Evolutionary conservation across 2,329 filamentous ascomycete species (phyloP).

Genomic region (Alternaria sp.): DNA sequence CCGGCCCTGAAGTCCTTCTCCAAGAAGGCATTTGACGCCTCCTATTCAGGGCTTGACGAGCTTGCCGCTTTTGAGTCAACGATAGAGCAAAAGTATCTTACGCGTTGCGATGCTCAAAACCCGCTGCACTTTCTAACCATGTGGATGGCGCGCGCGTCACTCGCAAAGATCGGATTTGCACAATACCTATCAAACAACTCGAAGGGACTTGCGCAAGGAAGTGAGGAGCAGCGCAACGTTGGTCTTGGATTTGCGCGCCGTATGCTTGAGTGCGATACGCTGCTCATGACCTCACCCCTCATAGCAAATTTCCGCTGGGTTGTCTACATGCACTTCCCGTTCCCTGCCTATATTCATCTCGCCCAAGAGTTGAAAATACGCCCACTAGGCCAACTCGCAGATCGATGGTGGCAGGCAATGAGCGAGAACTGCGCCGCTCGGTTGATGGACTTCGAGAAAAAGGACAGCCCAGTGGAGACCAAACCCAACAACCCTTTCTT

Average conservation of each 20-base stretch:
- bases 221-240: constrained; percentile 29
- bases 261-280: constrained; percentile 58
- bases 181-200: constrained; percentile 53
- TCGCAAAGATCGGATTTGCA: constrained; percentile 60
- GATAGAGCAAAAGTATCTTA: constrained; percentile 48
- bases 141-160: constrained; percentile 52
- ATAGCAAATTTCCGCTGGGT: constrained; percentile 55
- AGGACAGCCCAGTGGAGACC: constrained; percentile 22
- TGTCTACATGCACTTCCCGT: constrained; percentile 55
- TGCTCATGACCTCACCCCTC: constrained; percentile 51
- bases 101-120: constrained; percentile 36
- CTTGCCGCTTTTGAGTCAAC: constrained; percentile 49
- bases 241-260: constrained; percentile 43
- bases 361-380: constrained; percentile 51
- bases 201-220: constrained; percentile 13
- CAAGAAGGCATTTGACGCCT: constrained; percentile 19
- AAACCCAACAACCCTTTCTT: constrained; percentile 33
- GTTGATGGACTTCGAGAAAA: constrained; percentile 23
- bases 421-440: constrained; percentile 54
- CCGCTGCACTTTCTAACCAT: constrained; percentile 55
- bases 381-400: constrained; percentile 45
- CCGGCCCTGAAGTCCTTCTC: constrained; percentile 52
- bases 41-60: constrained; percentile 22
- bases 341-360: constrained; percentile 57
- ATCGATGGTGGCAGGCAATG: constrained; percentile 54